Evolutionary conservation across 1,139 yeast species (phyloP), one percentile per base, ranked within the genome.

Genomic region (Kodamaea alishanica): DNA sequence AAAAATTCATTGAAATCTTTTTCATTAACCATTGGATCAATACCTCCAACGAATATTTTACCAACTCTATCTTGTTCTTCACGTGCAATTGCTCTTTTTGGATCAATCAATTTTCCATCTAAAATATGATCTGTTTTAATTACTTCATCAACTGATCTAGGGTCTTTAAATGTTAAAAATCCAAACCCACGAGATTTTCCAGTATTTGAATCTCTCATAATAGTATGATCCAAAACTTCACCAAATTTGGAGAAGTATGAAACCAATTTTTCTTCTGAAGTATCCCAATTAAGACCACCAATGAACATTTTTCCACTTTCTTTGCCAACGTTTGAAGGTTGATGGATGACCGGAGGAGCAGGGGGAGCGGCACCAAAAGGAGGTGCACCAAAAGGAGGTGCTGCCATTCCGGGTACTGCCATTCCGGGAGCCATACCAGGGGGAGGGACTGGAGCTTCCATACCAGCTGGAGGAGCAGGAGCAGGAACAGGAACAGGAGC

Each of bases 251-350:
- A 73, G 61, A 92, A 92, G 62, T 92, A 92, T 42, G 81, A 82
- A 46, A 78, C 81, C 61, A 92, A 63, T 24, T 80, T 77, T 43
- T 82, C 96, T 56, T 92, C 98, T 6, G 95, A 84, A 24, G 99
- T 92, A 56, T 92, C 98, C 98, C 98, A 92, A 56, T 92, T 94
- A 51, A 92, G 79, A 38, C 99, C 99, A 49, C 99, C 99, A 60
- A 92, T 81, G 59, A 92, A 92, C 97, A 94, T 89, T 59, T 92
- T 92, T 41, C 97, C 96, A 46, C 77, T 76, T 35, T 67, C 75
- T 40, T 57, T 63, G 8, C 75, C 75, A 47, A 70, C 51, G 40
- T 58, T 63, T 8, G 75, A 68, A 10, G 70, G 70, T 12, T 41
- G 62, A 56, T 38, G 60, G 47, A 35, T 11, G 20, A 29, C 33